phyloP scores from a whole-genome alignment of 179 eudicot genomes.

The Beta macrorhiza region DNA sequence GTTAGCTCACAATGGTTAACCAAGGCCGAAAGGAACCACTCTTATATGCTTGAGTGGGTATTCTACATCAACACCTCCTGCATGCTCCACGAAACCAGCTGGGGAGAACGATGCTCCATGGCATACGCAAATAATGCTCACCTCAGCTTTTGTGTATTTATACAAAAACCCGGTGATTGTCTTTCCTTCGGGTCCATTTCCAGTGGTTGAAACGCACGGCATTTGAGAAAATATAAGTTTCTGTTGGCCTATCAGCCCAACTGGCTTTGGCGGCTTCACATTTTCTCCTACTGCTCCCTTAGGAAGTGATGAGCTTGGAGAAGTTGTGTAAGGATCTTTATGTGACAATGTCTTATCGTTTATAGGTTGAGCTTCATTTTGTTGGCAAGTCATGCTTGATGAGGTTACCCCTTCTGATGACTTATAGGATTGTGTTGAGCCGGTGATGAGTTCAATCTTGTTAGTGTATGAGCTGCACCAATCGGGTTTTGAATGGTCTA shows the following conservation, averaged over 20 bases:
- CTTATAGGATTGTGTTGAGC: neutral
- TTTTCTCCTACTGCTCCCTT: slow-evolving; percentile 22
- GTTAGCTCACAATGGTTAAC: slow-evolving; percentile 3
- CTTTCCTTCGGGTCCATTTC: slow-evolving; percentile 70
- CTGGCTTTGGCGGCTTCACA: slow-evolving; percentile 48
- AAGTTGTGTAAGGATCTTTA: slow-evolving; percentile 7
- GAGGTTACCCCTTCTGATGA: slow-evolving; percentile 13
- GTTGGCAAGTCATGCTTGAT: neutral
- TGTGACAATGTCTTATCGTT: neutral
- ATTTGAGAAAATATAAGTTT: slow-evolving; percentile 34
- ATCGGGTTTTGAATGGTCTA: neutral
- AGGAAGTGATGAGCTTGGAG: slow-evolving; percentile 19
- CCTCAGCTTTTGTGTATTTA: slow-evolving; percentile 50
- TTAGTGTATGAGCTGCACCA: slow-evolving; percentile 1
- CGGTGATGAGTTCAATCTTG: slow-evolving; percentile 3
- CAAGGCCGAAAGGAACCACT: slow-evolving; percentile 42
- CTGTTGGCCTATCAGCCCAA: slow-evolving; percentile 12
- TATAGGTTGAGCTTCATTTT: neutral
- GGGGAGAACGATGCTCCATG: slow-evolving; percentile 72
- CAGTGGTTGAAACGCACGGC: slow-evolving; percentile 73
- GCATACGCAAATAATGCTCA: slow-evolving; percentile 67
- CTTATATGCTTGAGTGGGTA: slow-evolving; percentile 66
- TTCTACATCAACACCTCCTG: slow-evolving; percentile 56
- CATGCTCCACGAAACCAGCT: slow-evolving; percentile 76
- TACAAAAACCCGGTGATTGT: slow-evolving; percentile 63